A percentile compares a stretch with the other conserved stretches of the same genome.
Conservation (phyloP, 1,139 yeast genomes). For the Yamadazyma atlantica region DNA sequence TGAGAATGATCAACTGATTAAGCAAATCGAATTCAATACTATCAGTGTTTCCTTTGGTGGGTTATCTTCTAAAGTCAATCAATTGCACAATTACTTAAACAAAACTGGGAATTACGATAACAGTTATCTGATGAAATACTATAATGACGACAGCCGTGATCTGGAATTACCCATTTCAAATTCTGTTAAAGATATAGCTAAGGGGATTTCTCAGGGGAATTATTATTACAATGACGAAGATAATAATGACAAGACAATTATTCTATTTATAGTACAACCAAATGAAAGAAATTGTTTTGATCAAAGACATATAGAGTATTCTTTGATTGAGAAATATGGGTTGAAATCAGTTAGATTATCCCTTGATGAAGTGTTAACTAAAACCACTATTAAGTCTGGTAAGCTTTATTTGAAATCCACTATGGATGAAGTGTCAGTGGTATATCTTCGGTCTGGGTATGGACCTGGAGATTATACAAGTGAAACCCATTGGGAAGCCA, state of each 20-base stretch:
- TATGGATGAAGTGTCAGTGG: slow-evolving; percentile 77
- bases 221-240: slow-evolving; percentile 43
- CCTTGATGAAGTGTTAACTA: slow-evolving; percentile 54
- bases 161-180: slow-evolving; percentile 63
- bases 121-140: slow-evolving; percentile 36
- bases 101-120: slow-evolving; percentile 51
- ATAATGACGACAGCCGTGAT: slow-evolving; percentile 28
- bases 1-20: slow-evolving; percentile 47
- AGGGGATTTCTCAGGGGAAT: slow-evolving; percentile 70
- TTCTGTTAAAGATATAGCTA: slow-evolving; percentile 60
- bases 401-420: slow-evolving; percentile 53
- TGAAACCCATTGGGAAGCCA: slow-evolving; percentile 68
- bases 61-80: slow-evolving; percentile 75
- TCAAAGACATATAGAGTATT: slow-evolving; percentile 80
- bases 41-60: slow-evolving; percentile 96
- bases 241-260: slow-evolving; percentile 42
- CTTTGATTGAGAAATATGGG: slow-evolving; percentile 55
- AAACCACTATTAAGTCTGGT: slow-evolving; percentile 40
- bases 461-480: slow-evolving; percentile 71
- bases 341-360: slow-evolving; percentile 66
- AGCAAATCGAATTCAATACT: slow-evolving; percentile 95
- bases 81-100: slow-evolving; percentile 68
- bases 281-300: slow-evolving; percentile 88
- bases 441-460: slow-evolving; percentile 88
- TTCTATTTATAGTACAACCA: slow-evolving; percentile 80